Evolutionary conservation across 2,329 filamentous ascomycete species (phyloP), one percentile per base, ranked within the genome.

Genomic region (Talaromyces sp.): DNA sequence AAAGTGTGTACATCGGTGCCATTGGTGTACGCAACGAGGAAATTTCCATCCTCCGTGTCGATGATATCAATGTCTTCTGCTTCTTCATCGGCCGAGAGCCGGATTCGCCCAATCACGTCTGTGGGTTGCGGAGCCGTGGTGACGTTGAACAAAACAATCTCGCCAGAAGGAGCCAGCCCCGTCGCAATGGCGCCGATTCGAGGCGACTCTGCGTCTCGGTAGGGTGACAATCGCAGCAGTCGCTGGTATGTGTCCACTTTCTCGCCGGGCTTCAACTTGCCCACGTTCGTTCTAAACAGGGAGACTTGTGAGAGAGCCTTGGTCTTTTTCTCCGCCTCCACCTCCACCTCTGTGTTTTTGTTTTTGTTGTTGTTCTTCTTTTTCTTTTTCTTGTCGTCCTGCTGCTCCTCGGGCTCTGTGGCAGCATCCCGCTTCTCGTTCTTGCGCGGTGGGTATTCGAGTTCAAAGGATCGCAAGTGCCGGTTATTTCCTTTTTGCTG

Each of bases 141-240:
- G 19, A 88, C 85, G 71, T 90, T 85, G 72, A 96, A 96, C 49
- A 96, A 77, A 28, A 91, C 88, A 63, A 97, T 84, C 76, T 97
- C 90, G 13, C 89, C 85, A 55, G 89, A 81, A 63, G 86, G 87
- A 22, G 90, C 87, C 65, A 96, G 80, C 30, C 90, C 91, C 0
- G 92, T 93, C 10, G 92, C 89, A 63, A 90, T 87, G 13, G 87
- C 92, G 62, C 90, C 92, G 44, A 96, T 81, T 63, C 91, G 84
- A 51, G 84, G 82, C 62, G 80, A 78, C 22, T 80, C 81, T 52
- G 81, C 74, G 54, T 79, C 81, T 61, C 75, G 78, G 59, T 81
- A 81, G 6, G 83, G 84, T 5, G 84, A 87, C 22, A 88, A 72
- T 42, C 83, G 79, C 57, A 86, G 67, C 30, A 87, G 69, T 42